phyloP scores from a whole-genome alignment of 1,139 yeast species.

The Geotrichum histeridarum region DNA sequence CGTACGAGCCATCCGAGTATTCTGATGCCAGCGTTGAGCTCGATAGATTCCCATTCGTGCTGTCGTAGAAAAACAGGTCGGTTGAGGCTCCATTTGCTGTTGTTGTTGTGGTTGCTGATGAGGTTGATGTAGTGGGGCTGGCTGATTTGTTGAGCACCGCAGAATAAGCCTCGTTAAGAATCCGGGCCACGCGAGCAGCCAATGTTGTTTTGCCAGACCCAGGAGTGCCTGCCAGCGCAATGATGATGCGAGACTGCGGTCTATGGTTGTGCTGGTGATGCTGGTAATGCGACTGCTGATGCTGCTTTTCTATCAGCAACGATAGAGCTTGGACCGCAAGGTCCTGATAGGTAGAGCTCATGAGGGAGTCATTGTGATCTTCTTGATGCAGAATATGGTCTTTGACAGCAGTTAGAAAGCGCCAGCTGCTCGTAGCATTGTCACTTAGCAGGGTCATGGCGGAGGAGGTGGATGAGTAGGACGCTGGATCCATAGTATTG shows the following conservation, averaged over 20 bases:
- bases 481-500: neutral
- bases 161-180: conserved; percentile 2
- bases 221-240: conserved; percentile 69
- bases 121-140: neutral
- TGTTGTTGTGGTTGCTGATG: neutral
- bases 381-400: neutral
- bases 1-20: neutral
- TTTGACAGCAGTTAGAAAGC: neutral
- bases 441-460: neutral
- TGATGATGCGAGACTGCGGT: conserved; percentile 40
- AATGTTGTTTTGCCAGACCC: conserved; percentile 81
- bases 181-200: conserved; percentile 42
- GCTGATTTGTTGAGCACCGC: neutral
- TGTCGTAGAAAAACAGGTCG: neutral
- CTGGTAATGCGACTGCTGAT: neutral
- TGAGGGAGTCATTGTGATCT: neutral
- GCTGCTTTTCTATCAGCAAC: neutral
- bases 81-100: neutral
- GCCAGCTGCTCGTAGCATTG: neutral
- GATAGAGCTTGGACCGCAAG: neutral
- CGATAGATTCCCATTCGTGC: neutral
- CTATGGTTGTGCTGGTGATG: neutral
- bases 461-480: conserved; percentile 1
- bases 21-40: conserved; percentile 2
- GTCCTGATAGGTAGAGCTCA: neutral